These are phyloP conservation scores for Epichloe elymi DNA, from an alignment of 2,329 filamentous ascomycete species.

Conservation along the genomic window DNA sequence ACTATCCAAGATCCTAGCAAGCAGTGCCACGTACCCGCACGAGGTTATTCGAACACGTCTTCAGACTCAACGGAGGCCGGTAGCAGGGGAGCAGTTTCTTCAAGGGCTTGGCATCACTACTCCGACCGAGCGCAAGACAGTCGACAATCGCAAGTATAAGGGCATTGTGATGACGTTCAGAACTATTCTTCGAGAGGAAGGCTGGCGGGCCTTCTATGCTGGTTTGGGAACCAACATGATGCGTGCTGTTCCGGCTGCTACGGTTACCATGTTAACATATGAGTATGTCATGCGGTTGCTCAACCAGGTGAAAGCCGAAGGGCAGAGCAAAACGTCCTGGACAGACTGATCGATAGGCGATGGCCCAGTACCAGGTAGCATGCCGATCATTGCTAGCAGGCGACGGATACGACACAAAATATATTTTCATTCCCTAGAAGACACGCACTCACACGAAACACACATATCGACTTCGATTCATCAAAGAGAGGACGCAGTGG, in stretches of 20 bases:
- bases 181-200: constrained; percentile 80
- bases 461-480: not conserved
- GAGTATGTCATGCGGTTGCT: constrained; percentile 56
- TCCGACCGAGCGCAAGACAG: constrained; percentile 13
- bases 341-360: constrained; percentile 5
- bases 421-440: not conserved
- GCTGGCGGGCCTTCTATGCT: constrained; percentile 92
- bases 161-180: constrained; percentile 72
- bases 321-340: constrained; percentile 19
- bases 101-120: constrained; percentile 35
- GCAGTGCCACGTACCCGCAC: constrained; percentile 91
- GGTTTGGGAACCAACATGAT: constrained; percentile 98
- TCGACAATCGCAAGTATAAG: constrained; percentile 45
- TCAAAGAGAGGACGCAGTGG: constrained; percentile 3
- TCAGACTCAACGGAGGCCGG: constrained; percentile 77
- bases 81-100: constrained; percentile 39
- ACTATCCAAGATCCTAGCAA: constrained; percentile 86
- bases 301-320: constrained; percentile 29
- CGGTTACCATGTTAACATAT: constrained; percentile 95
- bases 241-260: constrained; percentile 84
- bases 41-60: constrained; percentile 88
- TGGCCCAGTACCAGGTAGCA: too few relatives aligned
- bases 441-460: constrained; percentile 7
- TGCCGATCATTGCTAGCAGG: not conserved
- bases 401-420: not conserved